These are phyloP conservation scores for Mucor sp. DNA, from an alignment of 371 early-diverging fungal genomes.

Conservation along the genomic window DNA sequence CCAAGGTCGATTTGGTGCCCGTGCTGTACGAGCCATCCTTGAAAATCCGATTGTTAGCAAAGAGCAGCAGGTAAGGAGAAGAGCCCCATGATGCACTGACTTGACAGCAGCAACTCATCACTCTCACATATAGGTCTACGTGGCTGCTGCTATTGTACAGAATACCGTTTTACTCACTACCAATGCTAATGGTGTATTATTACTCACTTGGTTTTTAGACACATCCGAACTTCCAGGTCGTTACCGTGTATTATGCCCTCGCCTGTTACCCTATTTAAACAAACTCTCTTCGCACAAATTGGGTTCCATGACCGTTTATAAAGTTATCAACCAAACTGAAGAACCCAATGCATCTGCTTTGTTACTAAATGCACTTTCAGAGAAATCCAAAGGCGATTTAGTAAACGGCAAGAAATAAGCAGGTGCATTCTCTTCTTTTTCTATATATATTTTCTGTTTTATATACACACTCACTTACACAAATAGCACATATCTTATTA, in stretches of 20 bases:
- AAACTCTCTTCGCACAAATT: constrained; percentile 85
- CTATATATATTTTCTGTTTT: background rate
- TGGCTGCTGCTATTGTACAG: constrained; percentile 80
- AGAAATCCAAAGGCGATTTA: constrained; percentile 15
- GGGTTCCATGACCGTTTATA: constrained; percentile 77
- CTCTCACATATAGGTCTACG: constrained; percentile 63
- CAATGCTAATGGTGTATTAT: constrained; percentile 84
- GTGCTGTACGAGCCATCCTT: constrained; percentile 82
- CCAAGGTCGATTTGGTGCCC: constrained; percentile 82
- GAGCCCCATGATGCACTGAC: background rate
- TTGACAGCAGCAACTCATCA: too few species aligned
- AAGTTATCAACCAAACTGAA: constrained; percentile 83
- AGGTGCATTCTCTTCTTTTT: background rate
- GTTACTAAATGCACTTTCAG: constrained; percentile 24
- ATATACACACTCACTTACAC: background rate
- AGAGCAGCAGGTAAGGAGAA: constrained; percentile 31
- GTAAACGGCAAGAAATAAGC: constrained; percentile 10
- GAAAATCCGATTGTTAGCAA: constrained; percentile 62
- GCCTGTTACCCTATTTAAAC: constrained; percentile 76
- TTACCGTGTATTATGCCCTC: constrained; percentile 75
- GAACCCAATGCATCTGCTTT: constrained; percentile 66
- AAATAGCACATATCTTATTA: background rate
- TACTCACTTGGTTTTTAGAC: constrained; percentile 90
- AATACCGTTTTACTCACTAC: constrained; percentile 76
- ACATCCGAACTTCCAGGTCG: constrained; percentile 81